These are phyloP conservation scores for Mycena alexandri DNA, from an alignment of 768 basidiomycete genomes.

Conservation along the genomic window DNA sequence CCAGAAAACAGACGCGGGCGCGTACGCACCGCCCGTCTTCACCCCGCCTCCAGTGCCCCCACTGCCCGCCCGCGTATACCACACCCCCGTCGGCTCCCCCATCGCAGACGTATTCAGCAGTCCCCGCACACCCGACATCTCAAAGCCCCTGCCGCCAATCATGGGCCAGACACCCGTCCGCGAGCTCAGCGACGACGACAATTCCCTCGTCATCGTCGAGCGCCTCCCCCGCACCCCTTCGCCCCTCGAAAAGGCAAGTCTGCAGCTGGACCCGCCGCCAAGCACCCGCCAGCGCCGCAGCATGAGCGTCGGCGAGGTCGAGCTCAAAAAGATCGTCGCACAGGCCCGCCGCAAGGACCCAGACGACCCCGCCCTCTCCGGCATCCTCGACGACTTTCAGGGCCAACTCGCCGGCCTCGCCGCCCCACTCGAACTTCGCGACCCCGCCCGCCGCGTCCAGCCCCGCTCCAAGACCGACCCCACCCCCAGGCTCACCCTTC, in stretches of 20 bases:
- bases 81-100: conserved; percentile 56
- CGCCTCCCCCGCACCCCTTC: conserved; percentile 55
- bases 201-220: conserved; percentile 71
- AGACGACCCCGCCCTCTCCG: conserved; percentile 63
- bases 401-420: conserved; percentile 78
- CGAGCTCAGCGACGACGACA: conserved; percentile 58
- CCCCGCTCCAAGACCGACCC: conserved; percentile 53
- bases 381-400: conserved; percentile 79
- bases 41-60: conserved; percentile 63
- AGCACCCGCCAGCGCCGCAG: conserved; percentile 68
- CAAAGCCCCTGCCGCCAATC: conserved; percentile 79
- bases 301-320: conserved; percentile 79
- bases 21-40: conserved; percentile 23
- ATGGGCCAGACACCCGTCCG: conserved; percentile 48
- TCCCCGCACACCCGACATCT: conserved; percentile 51
- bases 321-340: conserved; percentile 61
- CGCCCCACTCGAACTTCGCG: conserved; percentile 70
- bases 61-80: conserved; percentile 59
- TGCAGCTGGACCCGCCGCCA: conserved; percentile 41
- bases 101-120: conserved; percentile 64
- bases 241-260: conserved; percentile 37
- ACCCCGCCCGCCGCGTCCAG: conserved; percentile 65
- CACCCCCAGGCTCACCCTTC: conserved; percentile 43
- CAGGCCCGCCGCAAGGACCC: conserved; percentile 42
- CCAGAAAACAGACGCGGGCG: conserved; percentile 65